phyloP scores from a whole-genome alignment of 768 basidiomycete species.

The Pisolithus microcarpus region DNA sequence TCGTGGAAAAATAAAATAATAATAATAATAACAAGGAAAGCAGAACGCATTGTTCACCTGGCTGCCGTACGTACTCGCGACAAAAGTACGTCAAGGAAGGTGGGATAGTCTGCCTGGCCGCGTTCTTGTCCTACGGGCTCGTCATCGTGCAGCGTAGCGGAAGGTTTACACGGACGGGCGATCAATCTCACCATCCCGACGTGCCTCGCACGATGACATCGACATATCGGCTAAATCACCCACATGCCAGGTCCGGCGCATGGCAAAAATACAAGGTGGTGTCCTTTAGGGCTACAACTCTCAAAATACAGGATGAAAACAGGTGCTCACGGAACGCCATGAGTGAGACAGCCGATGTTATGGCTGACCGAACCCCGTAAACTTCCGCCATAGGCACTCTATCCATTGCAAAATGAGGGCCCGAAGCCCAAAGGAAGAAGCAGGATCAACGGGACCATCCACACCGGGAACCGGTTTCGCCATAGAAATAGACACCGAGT shows the following conservation, averaged over 20 bases:
- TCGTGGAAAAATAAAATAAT: conserved; percentile 13
- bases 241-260: conserved; percentile 3
- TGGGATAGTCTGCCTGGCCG: background rate
- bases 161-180: background rate
- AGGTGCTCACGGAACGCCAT: conserved; percentile 2
- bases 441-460: conserved; percentile 1
- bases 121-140: conserved; percentile 5
- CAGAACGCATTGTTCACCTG: conserved; percentile 5
- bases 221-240: conserved; percentile 7
- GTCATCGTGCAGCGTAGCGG: conserved; percentile 4
- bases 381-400: conserved; percentile 6
- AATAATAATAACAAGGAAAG: background rate
- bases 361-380: background rate
- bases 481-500: background rate
- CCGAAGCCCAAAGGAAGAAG: conserved; percentile 16
- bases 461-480: conserved; percentile 4
- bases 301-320: background rate
- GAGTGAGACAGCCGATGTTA: background rate
- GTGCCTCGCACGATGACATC: conserved; percentile 12
- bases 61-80: conserved; percentile 5
- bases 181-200: conserved; percentile 1
- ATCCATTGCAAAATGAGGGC: conserved; percentile 25
- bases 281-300: conserved; percentile 5
- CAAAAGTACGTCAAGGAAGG: conserved; percentile 4
- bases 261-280: conserved; percentile 1